These are phyloP conservation scores for Avena atlantica DNA, from an alignment of 176 grass and related monocot genomes.

Conservation along the genomic window DNA sequence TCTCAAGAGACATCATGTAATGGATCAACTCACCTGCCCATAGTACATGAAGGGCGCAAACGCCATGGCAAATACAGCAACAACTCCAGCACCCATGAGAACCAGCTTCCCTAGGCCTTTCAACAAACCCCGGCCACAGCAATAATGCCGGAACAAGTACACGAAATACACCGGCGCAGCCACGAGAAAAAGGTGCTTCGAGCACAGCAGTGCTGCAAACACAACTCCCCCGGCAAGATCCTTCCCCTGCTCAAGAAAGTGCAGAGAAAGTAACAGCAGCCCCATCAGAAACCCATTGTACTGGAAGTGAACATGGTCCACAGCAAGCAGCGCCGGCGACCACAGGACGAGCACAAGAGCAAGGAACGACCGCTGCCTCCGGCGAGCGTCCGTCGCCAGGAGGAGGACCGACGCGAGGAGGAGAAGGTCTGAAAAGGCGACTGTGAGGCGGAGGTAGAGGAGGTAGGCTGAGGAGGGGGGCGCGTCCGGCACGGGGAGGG, in stretches of 20 bases:
- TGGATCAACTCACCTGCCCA: constrained; percentile 60
- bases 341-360: constrained; percentile 60
- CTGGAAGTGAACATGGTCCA: constrained; percentile 91
- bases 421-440: constrained; percentile 48
- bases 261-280: constrained; percentile 64
- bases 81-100: constrained; percentile 64
- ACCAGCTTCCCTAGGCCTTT: constrained; percentile 61
- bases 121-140: constrained; percentile 60
- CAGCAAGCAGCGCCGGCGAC: constrained; percentile 72
- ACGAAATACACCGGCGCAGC: constrained; percentile 80
- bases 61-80: constrained; percentile 61
- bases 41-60: constrained; percentile 85
- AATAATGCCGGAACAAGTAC: constrained; percentile 86
- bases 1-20: not conserved
- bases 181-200: constrained; percentile 91
- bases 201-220: constrained; percentile 72
- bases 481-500: constrained; percentile 35
- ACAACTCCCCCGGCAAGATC: constrained; percentile 77
- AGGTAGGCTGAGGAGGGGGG: constrained; percentile 48
- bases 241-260: constrained; percentile 68
- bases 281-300: constrained; percentile 83
- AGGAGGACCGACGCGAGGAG: constrained; percentile 53
- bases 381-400: constrained; percentile 39
- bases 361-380: constrained; percentile 36
- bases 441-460: constrained; percentile 72